Conservation (phyloP, 2,329 filamentous ascomycete genomes). For the Alternaria postmessia region DNA sequence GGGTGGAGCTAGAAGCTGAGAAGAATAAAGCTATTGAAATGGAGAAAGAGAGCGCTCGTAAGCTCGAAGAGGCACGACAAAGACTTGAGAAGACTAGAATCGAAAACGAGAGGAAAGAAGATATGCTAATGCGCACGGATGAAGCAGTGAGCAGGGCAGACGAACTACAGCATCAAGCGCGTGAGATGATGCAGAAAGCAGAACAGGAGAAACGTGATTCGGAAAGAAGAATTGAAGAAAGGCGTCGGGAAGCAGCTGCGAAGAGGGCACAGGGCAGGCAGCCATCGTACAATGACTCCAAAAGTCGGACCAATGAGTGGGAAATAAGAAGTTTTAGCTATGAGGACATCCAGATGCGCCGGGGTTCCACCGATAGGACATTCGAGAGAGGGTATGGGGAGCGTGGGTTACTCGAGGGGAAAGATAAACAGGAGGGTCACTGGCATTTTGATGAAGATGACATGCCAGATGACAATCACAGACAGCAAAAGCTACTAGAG, state of each 20-base stretch:
- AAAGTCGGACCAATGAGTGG: neutral
- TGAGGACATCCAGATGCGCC: neutral
- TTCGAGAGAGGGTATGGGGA: neutral
- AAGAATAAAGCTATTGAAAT: neutral
- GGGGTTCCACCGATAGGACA: neutral
- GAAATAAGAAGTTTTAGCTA: neutral
- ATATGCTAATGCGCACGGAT: neutral
- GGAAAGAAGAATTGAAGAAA: neutral
- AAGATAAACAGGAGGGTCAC: neutral
- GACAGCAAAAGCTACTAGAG: neutral
- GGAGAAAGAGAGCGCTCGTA: neutral
- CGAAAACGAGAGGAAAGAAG: neutral
- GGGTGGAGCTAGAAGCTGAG: neutral
- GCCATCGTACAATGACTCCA: neutral
- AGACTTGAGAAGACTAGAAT: neutral
- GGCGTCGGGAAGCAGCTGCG: neutral
- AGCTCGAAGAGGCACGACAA: neutral
- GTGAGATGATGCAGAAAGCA: neutral
- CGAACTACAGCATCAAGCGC: neutral
- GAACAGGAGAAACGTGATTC: neutral
- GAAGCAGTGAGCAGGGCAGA: neutral
- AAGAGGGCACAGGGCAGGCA: neutral
- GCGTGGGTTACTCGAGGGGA: neutral
- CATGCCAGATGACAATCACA: neutral
- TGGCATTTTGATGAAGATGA: neutral